Conservation (phyloP, 208 protist species). For the Wallacemonas sp. region DNA sequence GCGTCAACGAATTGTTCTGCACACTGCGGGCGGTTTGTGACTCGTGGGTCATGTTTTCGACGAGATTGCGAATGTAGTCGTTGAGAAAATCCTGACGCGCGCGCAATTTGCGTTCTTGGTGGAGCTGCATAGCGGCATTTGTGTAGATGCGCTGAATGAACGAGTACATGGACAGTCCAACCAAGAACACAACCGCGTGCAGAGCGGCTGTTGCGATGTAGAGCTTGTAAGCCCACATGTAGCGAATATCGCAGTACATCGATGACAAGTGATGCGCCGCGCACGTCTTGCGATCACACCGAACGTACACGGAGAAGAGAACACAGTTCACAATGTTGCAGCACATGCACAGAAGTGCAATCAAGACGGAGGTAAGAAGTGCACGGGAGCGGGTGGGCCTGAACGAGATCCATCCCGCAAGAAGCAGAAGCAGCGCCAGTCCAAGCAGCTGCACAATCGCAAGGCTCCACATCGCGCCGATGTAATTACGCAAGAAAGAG, state of each 20-base stretch:
- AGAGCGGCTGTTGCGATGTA: slow-evolving; percentile 54
- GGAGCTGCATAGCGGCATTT: slow-evolving; percentile 26
- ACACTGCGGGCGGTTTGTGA: background rate
- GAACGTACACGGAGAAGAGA: slow-evolving; percentile 55
- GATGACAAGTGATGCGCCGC: slow-evolving; percentile 18
- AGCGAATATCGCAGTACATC: slow-evolving; percentile 24
- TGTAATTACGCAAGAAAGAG: slow-evolving; percentile 29
- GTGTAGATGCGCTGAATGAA: slow-evolving; percentile 48
- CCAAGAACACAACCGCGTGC: slow-evolving; percentile 37
- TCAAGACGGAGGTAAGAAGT: slow-evolving; percentile 27
- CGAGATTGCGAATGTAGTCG: slow-evolving; percentile 10
- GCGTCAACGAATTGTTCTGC: background rate
- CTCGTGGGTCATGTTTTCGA: slow-evolving; percentile 1
- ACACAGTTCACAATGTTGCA: slow-evolving; percentile 45
- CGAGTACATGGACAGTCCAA: slow-evolving; percentile 57
- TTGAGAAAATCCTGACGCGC: slow-evolving; percentile 7
- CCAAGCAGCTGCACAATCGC: slow-evolving; percentile 44
- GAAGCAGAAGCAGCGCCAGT: slow-evolving; percentile 27
- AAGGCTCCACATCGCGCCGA: slow-evolving; percentile 51
- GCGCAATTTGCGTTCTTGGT: slow-evolving; percentile 19
- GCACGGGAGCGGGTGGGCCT: slow-evolving; percentile 58
- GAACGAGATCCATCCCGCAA: slow-evolving; percentile 27
- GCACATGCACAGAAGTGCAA: slow-evolving; percentile 27
- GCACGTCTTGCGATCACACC: slow-evolving; percentile 48
- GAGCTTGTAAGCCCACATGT: slow-evolving; percentile 59